Evolutionary conservation across 495 filamentous ascomycete species (phyloP), one percentile per base, ranked within the genome.

Genomic region (Penicillium cataractarum): DNA sequence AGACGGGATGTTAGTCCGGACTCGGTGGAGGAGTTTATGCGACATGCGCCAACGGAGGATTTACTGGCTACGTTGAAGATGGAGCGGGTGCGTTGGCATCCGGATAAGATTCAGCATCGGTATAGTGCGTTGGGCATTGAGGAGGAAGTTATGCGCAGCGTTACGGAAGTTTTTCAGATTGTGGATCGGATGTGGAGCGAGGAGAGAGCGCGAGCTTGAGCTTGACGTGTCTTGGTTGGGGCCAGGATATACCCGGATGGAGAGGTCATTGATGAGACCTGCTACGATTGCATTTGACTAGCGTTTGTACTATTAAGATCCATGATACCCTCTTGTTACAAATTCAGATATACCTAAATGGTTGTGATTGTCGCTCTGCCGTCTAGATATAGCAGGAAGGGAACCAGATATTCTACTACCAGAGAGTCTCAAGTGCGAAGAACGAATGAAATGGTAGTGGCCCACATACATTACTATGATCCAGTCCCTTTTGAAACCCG

Each of bases 91-190:
- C 79, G 92, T 10, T 99, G 95, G 95, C 95, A 99, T 84, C 95
- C 95, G 10, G 95, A 99, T 76, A 99, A 98, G 82, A 90, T 98
- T 33, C 92, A 96, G 80, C 96, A 98, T 77, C 85, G 88, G 50
- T 87, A 93, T 66, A 91, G 92, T 2, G 86, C 82, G 0, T 74
- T 82, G 59, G 81, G 83, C 6, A 77, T 90, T 44, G 87, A 91
- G 48, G 85, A 90, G 19, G 75, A 80, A 3, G 86, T 87, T 2
- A 83, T 96, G 73, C 89, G 89, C 76, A 84, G 83, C 52, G 90
- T 98, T 17, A 99, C 93, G 13, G 89, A 90, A 6, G 89, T 97
- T 10, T 99, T 99, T 69, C 94, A 98, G 79, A 87, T 90, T 49
- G 82, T 99, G 55, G 95, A 98, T 82, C 74, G 78, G 40, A 72